Evolutionary conservation across 2,329 filamentous ascomycete genomes (phyloP), one percentile per base, ranked within the genome.

Genomic region (Fusarium gaditjirri): DNA sequence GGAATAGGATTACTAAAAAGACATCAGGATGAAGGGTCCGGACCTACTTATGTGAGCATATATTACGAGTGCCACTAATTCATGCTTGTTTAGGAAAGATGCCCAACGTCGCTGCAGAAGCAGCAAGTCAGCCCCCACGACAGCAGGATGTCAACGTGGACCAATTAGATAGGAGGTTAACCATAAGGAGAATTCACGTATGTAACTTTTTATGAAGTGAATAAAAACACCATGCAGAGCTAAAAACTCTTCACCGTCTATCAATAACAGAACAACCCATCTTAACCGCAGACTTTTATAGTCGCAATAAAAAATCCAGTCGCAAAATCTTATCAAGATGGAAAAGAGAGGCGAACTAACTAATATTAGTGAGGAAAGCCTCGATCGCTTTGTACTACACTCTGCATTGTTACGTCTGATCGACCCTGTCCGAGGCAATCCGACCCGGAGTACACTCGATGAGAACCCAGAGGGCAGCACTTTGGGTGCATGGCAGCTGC

Each of bases 401-500:
- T 36, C 56, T 10, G 33, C 50, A 10, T 38, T 71, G 6, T 6
- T 71, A 31, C 11, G 19, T 35, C 47, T 71, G 1, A 65, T 71
- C 13, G 65, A 71, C 21, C 65, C 68, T 5, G 42, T 71, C 2
- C 44, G 65, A 35, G 65, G 55, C 1, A 17, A 68, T 16, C 65
- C 68, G 13, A 71, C 60, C 12, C 58, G 42, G 19, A 35, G 39
- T 16, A 53, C 33, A 16, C 36, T 65, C 8, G 65, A 71, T 21
- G 49, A 25, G 14, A 39, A 59, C 10, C 60, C 65, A 21, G 43
- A 68, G 19, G 27, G 31, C 3, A 23, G 10, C 16, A 17, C 25
- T 21, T 21, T 29, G n/a, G 46, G n/a, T 21, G 6, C 33, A 14
- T 35, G 70, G 39, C 57, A 75, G 16, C 67, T 75, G 2, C 71